phyloP scores from a whole-genome alignment of 805 yeast species.

The Metschnikowia orientalis region DNA sequence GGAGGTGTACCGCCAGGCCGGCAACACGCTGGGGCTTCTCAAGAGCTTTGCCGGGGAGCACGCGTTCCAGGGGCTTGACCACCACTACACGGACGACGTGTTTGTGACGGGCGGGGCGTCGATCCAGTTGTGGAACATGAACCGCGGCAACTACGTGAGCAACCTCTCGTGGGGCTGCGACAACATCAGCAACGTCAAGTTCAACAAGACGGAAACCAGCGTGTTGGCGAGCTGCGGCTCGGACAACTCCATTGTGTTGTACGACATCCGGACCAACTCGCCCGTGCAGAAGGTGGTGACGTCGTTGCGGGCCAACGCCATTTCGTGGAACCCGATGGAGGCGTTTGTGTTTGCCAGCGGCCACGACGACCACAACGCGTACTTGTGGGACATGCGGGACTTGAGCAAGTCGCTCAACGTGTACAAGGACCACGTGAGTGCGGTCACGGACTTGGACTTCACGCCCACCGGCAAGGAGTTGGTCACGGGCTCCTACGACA shows the following conservation, averaged over 20 bases:
- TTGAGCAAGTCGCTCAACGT: slow-evolving; percentile 77
- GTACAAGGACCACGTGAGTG: slow-evolving; percentile 92
- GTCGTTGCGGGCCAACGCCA: slow-evolving; percentile 73
- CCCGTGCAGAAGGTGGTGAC: slow-evolving; percentile 91
- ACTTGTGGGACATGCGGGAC: slow-evolving; percentile 95
- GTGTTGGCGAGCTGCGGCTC: slow-evolving; percentile 79
- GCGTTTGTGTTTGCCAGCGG: slow-evolving; percentile 91
- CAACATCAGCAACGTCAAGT: slow-evolving; percentile 73
- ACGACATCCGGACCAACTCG: slow-evolving; percentile 84
- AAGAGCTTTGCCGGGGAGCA: slow-evolving; percentile 82
- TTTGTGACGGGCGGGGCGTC: slow-evolving; percentile 92
- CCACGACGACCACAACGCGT: slow-evolving; percentile 90
- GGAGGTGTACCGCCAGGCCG: slow-evolving; percentile 23
- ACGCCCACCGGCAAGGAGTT: slow-evolving; percentile 96
- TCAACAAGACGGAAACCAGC: slow-evolving; percentile 86
- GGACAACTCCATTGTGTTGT: slow-evolving; percentile 85
- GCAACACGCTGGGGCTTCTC: slow-evolving; percentile 49
- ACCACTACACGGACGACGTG: slow-evolving; percentile 64
- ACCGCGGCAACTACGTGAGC: slow-evolving; percentile 70
- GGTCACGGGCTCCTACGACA: slow-evolving; percentile 93
- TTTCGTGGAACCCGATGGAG: slow-evolving; percentile 98
- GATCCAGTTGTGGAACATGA: slow-evolving; percentile 89
- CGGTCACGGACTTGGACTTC: slow-evolving; percentile 91
- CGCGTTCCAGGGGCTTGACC: slow-evolving; percentile 82
- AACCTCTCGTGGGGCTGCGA: slow-evolving; percentile 96